Evolutionary conservation across 345 rosid species (phyloP).

Genomic region (Moricandia moricandioides): DNA sequence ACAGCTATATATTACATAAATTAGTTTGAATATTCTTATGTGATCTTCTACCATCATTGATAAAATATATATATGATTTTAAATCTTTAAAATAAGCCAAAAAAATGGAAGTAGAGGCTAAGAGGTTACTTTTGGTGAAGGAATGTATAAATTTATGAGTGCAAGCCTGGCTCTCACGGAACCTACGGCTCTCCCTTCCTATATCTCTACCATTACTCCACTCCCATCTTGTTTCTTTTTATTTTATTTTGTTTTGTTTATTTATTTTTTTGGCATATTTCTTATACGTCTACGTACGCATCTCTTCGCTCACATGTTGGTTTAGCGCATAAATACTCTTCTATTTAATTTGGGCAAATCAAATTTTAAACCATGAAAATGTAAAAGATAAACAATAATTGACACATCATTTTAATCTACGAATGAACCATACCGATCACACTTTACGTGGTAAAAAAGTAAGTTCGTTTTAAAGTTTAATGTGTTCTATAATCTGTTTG

Average conservation of each 20-base stretch:
- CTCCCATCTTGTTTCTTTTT: conserved; percentile 30
- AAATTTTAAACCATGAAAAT: too few relatives aligned
- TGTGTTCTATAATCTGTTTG: too few relatives aligned
- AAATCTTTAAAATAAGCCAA: not conserved
- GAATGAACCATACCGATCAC: too few relatives aligned
- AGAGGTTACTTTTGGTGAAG: conserved; percentile 18
- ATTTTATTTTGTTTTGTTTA: not conserved
- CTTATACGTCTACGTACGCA: conserved; percentile 27
- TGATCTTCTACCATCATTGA: not conserved
- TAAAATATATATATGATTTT: not conserved
- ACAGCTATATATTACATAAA: conserved; percentile 11
- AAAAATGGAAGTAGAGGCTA: not conserved
- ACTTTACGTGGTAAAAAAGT: too few relatives aligned
- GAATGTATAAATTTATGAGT: conserved; percentile 21
- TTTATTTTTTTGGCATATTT: not conserved
- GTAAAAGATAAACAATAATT: too few relatives aligned
- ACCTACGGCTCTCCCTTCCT: conserved; percentile 43
- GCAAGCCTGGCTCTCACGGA: conserved; percentile 59
- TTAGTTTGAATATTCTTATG: not conserved
- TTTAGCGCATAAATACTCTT: not conserved
- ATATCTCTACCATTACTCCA: conserved; percentile 39
- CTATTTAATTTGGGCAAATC: not conserved
- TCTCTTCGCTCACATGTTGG: conserved; percentile 13
- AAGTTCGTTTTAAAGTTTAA: too few relatives aligned
- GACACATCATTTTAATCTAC: too few relatives aligned